Conservation (phyloP, 495 filamentous ascomycete genomes). For the Astrothelium subdiscretum region DNA sequence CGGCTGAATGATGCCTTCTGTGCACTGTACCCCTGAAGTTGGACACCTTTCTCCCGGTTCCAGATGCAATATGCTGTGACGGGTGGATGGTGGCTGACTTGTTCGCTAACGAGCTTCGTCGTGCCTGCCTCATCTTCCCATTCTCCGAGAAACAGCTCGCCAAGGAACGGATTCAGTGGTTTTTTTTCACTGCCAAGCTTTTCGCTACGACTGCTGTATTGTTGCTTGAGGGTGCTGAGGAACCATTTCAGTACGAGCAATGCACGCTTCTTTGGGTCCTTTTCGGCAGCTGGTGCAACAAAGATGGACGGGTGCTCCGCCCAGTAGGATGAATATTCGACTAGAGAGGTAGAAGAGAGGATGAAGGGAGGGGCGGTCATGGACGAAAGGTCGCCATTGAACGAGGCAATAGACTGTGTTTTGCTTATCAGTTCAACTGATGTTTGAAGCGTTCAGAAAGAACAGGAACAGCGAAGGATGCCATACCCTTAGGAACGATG, state of each 20-base stretch:
- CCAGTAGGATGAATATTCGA: conserved; percentile 96
- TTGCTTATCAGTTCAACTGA: not conserved
- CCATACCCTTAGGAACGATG: conserved; percentile 28
- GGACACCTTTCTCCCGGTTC: conserved; percentile 72
- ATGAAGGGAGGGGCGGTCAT: conserved; percentile 95
- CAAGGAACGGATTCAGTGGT: conserved; percentile 63
- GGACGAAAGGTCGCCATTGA: conserved; percentile 89
- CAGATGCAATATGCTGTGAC: conserved; percentile 88
- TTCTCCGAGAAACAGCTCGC: conserved; percentile 80
- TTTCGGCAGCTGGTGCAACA: conserved; percentile 70
- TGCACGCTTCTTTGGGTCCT: conserved; percentile 71
- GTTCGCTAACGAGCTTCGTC: conserved; percentile 54
- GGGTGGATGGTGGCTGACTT: conserved; percentile 93
- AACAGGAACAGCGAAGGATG: not conserved
- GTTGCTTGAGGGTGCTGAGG: conserved; percentile 86
- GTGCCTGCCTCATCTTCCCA: conserved; percentile 71
- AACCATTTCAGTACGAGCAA: conserved; percentile 94
- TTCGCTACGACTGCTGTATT: conserved; percentile 84
- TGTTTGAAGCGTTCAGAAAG: not conserved
- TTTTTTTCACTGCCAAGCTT: conserved; percentile 81
- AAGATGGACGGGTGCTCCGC: conserved; percentile 83
- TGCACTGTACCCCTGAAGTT: conserved; percentile 91
- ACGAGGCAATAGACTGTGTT: conserved; percentile 68
- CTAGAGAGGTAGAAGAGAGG: conserved; percentile 78
- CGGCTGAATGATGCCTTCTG: conserved; percentile 90